phyloP scores from a whole-genome alignment of 1,139 yeast species.

The Diutina rugosa region DNA sequence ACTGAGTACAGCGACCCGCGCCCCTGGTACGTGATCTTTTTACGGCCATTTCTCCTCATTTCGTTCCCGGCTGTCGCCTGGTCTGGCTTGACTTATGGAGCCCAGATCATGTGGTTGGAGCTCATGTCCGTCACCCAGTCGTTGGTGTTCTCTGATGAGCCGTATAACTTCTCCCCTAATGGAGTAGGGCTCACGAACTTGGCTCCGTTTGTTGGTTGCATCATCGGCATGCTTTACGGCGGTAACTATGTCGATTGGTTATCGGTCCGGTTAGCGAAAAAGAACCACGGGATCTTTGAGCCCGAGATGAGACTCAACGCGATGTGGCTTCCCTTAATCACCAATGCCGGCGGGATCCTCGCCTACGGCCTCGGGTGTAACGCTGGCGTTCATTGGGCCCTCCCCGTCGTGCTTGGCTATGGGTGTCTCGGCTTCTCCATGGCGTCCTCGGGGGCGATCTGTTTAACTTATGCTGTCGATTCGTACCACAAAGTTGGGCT shows the following conservation, averaged over 20 bases:
- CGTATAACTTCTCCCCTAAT: conserved; percentile 10
- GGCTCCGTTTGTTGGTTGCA: conserved; percentile 25
- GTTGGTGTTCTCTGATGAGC: conserved; percentile 17
- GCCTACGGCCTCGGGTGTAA: conserved; percentile 10
- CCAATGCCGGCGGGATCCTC: conserved; percentile 27
- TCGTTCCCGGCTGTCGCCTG: conserved; percentile 1
- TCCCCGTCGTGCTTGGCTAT: conserved; percentile 39
- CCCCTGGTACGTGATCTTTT: conserved; percentile 23
- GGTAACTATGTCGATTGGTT: conserved; percentile 8
- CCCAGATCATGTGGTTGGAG: conserved; percentile 46
- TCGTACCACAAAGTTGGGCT: conserved; percentile 43
- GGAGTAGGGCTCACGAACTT: conserved; percentile 29
- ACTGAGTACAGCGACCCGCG: conserved; percentile 26
- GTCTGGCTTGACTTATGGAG: conserved; percentile 28
- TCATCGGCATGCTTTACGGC: conserved; percentile 16
- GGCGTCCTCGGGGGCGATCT: conserved; percentile 42
- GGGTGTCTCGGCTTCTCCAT: conserved; percentile 44
- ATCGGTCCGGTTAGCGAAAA: conserved; percentile 5
- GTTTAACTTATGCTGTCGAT: conserved; percentile 45
- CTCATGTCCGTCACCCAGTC: conserved; percentile 33
- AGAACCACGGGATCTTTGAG: conserved; percentile 6
- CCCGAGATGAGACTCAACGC: conserved; percentile 7
- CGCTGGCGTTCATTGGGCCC: conserved; percentile 25
- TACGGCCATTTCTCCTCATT: conserved; percentile 5
- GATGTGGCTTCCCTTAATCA: conserved; percentile 23